Conservation (phyloP, 1,284 basidiomycete genomes). For the Fomitiporia mediterranea region DNA sequence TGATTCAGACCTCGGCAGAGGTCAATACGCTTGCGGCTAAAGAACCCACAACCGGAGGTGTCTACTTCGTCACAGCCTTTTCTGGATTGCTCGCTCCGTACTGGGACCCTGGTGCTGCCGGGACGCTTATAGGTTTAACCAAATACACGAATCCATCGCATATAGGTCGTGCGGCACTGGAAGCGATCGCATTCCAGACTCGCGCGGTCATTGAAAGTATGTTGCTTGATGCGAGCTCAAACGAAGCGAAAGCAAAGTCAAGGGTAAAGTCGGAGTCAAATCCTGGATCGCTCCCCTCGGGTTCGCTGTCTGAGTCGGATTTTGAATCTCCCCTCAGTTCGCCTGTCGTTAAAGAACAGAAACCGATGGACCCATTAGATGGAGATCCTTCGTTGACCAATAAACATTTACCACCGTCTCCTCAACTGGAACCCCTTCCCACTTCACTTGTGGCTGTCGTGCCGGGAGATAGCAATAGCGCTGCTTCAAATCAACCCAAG, state of each 20-base stretch:
- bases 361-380: background rate
- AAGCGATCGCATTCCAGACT: slow-evolving; percentile 89
- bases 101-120: slow-evolving; percentile 87
- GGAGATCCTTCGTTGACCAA: background rate
- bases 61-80: slow-evolving; percentile 97
- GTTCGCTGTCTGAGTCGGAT: background rate
- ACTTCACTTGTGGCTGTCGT: background rate
- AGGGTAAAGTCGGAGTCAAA: background rate
- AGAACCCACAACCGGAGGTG: slow-evolving; percentile 82
- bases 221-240: slow-evolving; percentile 71
- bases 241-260: background rate
- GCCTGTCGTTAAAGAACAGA: background rate
- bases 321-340: background rate
- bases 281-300: background rate
- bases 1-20: slow-evolving; percentile 79
- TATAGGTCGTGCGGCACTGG: slow-evolving; percentile 90
- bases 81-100: slow-evolving; percentile 89
- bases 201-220: slow-evolving; percentile 93
- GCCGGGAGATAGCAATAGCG: background rate
- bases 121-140: slow-evolving; percentile 82
- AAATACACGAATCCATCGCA: slow-evolving; percentile 92
- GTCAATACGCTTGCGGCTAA: slow-evolving; percentile 83
- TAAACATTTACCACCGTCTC: too few species aligned
- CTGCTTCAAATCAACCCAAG: background rate
- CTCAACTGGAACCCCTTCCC: background rate